Conservation (phyloP, 768 basidiomycete species). For the Leccinum boreale region DNA sequence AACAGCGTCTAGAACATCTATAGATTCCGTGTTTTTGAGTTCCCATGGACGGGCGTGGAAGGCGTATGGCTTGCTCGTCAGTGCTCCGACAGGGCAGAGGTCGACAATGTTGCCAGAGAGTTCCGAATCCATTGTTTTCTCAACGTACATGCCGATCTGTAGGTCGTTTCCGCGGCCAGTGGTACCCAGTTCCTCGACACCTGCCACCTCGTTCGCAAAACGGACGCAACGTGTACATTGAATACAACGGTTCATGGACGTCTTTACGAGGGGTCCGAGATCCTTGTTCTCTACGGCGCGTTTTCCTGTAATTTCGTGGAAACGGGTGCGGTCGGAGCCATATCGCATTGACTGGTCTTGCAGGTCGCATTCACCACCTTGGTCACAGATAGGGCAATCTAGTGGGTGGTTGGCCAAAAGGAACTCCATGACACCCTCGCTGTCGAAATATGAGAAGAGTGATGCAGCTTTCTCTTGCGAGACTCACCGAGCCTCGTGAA, state of each 20-base stretch:
- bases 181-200: constrained; percentile 95
- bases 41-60: constrained; percentile 99
- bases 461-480: background rate
- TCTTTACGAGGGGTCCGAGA: constrained; percentile 96
- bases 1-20: constrained; percentile 93
- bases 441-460: constrained; percentile 28
- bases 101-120: constrained; percentile 97
- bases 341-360: constrained; percentile 99
- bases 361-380: constrained; percentile 97
- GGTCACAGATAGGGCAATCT: constrained; percentile 98
- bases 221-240: constrained; percentile 99
- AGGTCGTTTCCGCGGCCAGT: constrained; percentile 97
- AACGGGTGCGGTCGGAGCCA: constrained; percentile 93
- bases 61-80: constrained; percentile 98
- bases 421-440: constrained; percentile 99
- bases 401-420: constrained; percentile 96
- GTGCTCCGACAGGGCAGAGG: constrained; percentile 95
- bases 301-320: constrained; percentile 98
- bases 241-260: constrained; percentile 98
- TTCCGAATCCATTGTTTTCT: constrained; percentile 97
- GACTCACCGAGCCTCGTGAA: constrained; percentile 77
- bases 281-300: constrained; percentile 99
- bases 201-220: constrained; percentile 98
- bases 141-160: constrained; percentile 98
- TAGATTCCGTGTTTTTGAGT: constrained; percentile 94